A percentile compares a stretch with the other conserved stretches of the same genome.
Evolutionary conservation across 1,284 basidiomycete genomes (phyloP).

Genomic region (Rhizoctonia solani): DNA sequence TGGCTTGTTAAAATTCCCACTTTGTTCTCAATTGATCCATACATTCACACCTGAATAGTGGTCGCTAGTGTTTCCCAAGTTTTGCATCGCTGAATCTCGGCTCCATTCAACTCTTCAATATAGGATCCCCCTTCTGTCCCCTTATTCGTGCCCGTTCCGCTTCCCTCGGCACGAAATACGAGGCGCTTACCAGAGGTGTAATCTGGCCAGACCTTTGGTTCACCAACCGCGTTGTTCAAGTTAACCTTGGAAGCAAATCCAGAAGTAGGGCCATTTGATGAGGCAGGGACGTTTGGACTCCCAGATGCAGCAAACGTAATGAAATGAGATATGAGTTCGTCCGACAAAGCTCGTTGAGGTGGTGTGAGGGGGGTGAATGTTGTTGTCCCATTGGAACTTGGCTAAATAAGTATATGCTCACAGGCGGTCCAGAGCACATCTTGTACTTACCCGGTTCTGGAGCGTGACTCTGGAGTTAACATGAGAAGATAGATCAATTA

Average conservation of each 20-base stretch:
- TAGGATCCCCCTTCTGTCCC: constrained; percentile 11
- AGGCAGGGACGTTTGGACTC: background rate
- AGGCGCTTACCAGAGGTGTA: constrained; percentile 12
- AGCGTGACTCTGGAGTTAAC: background rate
- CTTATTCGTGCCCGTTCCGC: background rate
- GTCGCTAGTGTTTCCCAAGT: constrained; percentile 7
- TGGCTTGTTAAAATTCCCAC: background rate
- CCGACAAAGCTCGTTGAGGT: constrained; percentile 15
- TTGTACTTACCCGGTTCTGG: constrained; percentile 10
- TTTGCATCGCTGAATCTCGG: constrained; percentile 8
- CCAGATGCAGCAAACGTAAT: constrained; percentile 21
- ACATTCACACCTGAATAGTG: constrained; percentile 1
- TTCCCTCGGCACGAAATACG: constrained; percentile 7
- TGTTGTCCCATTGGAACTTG: constrained; percentile 16
- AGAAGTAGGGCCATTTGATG: background rate
- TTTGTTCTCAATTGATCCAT: background rate
- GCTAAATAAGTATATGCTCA: background rate
- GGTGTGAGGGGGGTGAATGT: constrained; percentile 25
- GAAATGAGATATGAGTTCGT: constrained; percentile 15
- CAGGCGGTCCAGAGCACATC: background rate
- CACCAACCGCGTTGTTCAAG: too few relatives aligned
- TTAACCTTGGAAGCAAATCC: too few relatives aligned
- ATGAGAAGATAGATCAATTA: background rate
- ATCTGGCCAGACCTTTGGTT: background rate
- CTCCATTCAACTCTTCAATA: background rate